phyloP scores from a whole-genome alignment of 1,139 yeast genomes.

The Geotrichum siamense region DNA sequence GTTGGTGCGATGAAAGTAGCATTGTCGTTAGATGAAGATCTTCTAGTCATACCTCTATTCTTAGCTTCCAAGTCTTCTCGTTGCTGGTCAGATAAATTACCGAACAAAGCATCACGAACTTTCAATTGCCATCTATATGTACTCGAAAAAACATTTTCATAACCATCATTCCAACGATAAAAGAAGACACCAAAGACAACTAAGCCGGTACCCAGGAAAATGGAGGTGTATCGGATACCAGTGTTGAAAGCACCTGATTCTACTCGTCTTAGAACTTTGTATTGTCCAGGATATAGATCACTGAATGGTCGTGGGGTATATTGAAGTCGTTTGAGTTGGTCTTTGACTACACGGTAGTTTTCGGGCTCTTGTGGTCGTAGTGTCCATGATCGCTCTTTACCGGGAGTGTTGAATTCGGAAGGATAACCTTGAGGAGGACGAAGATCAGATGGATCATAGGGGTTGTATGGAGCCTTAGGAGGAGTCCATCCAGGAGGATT shows the following conservation, averaged over 20 bases:
- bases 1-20: conserved; percentile 24
- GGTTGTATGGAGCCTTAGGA: conserved; percentile 78
- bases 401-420: conserved; percentile 49
- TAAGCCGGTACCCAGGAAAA: conserved; percentile 23
- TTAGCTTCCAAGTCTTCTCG: conserved; percentile 51
- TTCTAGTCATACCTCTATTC: conserved; percentile 30
- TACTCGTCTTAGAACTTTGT: conserved; percentile 59
- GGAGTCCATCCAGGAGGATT: conserved; percentile 79
- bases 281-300: conserved; percentile 71
- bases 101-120: conserved; percentile 47
- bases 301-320: conserved; percentile 76
- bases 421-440: conserved; percentile 85
- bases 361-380: conserved; percentile 61
- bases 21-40: conserved; percentile 28
- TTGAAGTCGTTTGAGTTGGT: conserved; percentile 63
- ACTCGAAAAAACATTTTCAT: conserved; percentile 65
- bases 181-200: conserved; percentile 50
- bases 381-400: conserved; percentile 41
- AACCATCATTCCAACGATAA: conserved; percentile 79
- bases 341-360: conserved; percentile 62
- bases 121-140: conserved; percentile 57
- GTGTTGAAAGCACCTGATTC: conserved; percentile 49
- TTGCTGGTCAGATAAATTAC: conserved; percentile 51
- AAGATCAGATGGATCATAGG: conserved; percentile 68
- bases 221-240: conserved; percentile 31